These are phyloP conservation scores for Ilex aquifolium DNA, from an alignment of 257 asterid genomes.

Conservation along the genomic window DNA sequence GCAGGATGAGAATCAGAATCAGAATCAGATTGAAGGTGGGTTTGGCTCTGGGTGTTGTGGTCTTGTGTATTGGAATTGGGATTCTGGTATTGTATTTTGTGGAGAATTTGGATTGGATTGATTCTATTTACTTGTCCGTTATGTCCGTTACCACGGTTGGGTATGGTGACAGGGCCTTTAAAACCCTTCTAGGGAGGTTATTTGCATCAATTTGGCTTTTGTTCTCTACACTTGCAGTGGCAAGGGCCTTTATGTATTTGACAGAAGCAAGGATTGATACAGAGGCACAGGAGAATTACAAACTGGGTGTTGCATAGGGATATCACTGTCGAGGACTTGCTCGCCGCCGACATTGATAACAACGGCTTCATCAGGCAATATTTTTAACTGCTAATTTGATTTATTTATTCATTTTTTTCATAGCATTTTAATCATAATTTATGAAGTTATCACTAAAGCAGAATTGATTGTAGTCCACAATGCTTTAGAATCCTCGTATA, in stretches of 20 bases:
- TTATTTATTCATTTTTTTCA: too few species aligned
- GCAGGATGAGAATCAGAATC: constrained; percentile 61
- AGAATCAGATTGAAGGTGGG: constrained; percentile 43
- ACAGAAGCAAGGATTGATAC: constrained; percentile 50
- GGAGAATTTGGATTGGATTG: constrained; percentile 35
- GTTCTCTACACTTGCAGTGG: constrained; percentile 47
- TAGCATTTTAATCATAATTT: too few species aligned
- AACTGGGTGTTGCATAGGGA: constrained; percentile 45
- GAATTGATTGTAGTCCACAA: too few species aligned
- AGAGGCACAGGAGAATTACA: constrained; percentile 36
- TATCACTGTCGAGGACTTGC: constrained; percentile 40
- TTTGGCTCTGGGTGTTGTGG: constrained; percentile 39
- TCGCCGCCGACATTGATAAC: constrained; percentile 47
- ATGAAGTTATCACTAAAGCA: too few species aligned
- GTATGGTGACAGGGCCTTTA: constrained; percentile 51
- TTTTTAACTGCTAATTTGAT: too few species aligned
- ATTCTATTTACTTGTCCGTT: constrained; percentile 38
- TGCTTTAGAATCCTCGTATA: too few species aligned
- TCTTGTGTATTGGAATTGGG: constrained; percentile 41
- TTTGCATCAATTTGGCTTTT: constrained; percentile 48
- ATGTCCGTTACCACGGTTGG: constrained; percentile 62
- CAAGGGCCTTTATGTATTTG: constrained; percentile 46
- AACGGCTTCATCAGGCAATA: constrained; percentile 39
- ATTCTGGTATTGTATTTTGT: constrained; percentile 25
- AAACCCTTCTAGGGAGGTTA: constrained; percentile 33